phyloP scores from a whole-genome alignment of 768 basidiomycete genomes.

The Arthromyces matolae region DNA sequence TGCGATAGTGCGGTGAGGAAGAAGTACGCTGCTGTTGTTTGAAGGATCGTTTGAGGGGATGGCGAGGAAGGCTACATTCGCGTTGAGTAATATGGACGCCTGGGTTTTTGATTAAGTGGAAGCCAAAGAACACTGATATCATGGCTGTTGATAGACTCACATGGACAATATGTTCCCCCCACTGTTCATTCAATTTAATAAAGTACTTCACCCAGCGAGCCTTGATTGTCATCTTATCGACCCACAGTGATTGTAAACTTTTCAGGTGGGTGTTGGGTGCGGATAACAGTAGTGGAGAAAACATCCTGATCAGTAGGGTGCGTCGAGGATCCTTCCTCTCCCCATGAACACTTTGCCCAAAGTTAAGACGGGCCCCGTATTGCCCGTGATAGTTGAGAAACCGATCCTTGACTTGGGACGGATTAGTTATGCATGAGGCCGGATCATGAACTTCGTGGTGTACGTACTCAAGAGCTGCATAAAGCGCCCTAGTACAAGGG shows the following conservation, averaged over 20 bases:
- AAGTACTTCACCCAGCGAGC: constrained; percentile 39
- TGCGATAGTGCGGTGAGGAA: constrained; percentile 18
- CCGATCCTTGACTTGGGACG: constrained; percentile 17
- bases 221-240: constrained; percentile 37
- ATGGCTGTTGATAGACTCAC: constrained; percentile 24
- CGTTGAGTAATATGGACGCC: constrained; percentile 47
- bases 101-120: too few relatives aligned
- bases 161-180: constrained; percentile 40
- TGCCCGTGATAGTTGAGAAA: constrained; percentile 44
- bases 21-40: constrained; percentile 20
- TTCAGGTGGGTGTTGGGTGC: constrained; percentile 40
- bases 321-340: background rate
- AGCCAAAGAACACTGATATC: constrained; percentile 26
- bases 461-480: background rate
- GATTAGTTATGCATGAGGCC: background rate
- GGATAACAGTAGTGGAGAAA: constrained; percentile 42
- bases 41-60: constrained; percentile 39
- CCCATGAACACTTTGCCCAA: constrained; percentile 21
- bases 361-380: constrained; percentile 37
- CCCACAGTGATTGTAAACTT: constrained; percentile 41
- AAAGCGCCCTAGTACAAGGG: constrained; percentile 1
- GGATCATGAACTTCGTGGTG: background rate
- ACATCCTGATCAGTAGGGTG: constrained; percentile 42
- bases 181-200: constrained; percentile 33
- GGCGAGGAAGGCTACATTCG: constrained; percentile 47